Evolutionary conservation across 2,329 filamentous ascomycete genomes (phyloP).

Genomic region (Myriosclerotinia duriaeana): DNA sequence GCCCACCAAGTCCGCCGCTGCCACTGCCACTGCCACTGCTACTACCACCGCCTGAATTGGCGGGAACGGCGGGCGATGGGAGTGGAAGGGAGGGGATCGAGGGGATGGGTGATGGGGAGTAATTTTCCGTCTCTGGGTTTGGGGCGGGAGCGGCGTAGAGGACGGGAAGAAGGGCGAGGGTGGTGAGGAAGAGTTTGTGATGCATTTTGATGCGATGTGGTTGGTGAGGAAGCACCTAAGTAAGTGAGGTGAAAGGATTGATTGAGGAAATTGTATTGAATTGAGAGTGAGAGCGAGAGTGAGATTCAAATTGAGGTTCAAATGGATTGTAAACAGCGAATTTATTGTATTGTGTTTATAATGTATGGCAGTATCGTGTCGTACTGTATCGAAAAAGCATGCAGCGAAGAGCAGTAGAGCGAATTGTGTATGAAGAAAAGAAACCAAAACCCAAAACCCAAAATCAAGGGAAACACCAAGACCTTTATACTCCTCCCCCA

Average conservation of each 20-base stretch:
- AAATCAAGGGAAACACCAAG: neutral
- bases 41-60: neutral
- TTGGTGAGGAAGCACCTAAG: neutral
- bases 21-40: too few relatives aligned
- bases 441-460: neutral
- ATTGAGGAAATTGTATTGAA: neutral
- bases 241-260: neutral
- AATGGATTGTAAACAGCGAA: neutral
- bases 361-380: neutral
- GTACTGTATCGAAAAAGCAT: neutral
- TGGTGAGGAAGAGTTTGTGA: slow-evolving; percentile 1
- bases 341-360: neutral
- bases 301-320: neutral
- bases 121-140: neutral
- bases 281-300: neutral
- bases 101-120: neutral
- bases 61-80: neutral
- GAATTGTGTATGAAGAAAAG: neutral
- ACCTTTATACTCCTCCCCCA: neutral
- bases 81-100: neutral
- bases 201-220: neutral
- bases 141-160: slow-evolving; percentile 6
- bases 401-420: neutral
- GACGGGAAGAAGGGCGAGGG: neutral
- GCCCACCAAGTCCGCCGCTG: neutral